These are phyloP conservation scores for Colletotrichum graminicola DNA, from an alignment of 2,329 filamentous ascomycete genomes.

Conservation along the genomic window DNA sequence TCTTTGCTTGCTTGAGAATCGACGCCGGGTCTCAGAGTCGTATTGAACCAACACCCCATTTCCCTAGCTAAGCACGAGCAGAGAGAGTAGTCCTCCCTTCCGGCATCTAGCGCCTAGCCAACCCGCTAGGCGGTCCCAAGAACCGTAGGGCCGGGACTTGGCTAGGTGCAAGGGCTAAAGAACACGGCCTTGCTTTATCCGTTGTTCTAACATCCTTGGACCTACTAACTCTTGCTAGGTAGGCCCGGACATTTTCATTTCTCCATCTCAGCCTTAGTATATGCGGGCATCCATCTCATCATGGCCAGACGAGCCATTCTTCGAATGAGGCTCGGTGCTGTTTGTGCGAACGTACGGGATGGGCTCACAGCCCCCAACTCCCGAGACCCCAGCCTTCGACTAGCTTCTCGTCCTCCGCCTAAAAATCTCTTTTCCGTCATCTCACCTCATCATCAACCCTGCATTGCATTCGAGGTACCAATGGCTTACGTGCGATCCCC, in stretches of 20 bases:
- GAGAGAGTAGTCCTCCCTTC: background rate
- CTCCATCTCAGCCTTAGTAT: background rate
- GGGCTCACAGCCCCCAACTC: constrained; percentile 17
- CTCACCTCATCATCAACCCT: constrained; percentile 42
- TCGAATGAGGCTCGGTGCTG: background rate
- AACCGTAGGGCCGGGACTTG: constrained; percentile 16
- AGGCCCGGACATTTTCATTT: background rate
- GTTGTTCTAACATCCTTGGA: background rate
- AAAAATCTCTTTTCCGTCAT: constrained; percentile 27
- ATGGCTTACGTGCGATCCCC: constrained; percentile 15
- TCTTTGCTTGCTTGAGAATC: too few species aligned
- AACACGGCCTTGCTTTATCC: constrained; percentile 5
- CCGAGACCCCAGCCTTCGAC: background rate
- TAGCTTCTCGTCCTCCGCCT: background rate
- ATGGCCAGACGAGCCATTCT: background rate
- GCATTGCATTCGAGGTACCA: constrained; percentile 27
- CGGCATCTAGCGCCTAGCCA: background rate
- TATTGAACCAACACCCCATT: background rate
- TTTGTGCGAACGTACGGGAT: background rate
- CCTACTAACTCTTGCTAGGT: background rate
- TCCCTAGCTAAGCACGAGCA: background rate
- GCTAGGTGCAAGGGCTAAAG: constrained; percentile 5
- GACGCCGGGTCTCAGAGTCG: background rate
- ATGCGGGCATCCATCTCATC: too few species aligned
- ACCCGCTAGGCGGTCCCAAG: background rate